Conservation (phyloP, 2,329 filamentous ascomycete species). For the Xylariaceae sp. region DNA sequence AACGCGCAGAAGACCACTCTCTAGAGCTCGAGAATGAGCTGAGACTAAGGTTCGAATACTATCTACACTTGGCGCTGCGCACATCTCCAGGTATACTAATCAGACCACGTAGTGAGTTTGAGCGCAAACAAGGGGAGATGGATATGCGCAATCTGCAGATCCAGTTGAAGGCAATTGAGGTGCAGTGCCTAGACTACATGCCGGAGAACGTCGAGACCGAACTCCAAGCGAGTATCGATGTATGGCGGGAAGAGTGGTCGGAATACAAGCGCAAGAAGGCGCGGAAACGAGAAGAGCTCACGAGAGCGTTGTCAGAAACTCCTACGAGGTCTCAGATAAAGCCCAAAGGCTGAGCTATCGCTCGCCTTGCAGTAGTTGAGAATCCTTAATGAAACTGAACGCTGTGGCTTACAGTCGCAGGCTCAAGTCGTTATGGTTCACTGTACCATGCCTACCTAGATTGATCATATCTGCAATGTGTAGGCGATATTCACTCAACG, state of each 20-base stretch:
- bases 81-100: slow-evolving; percentile 12
- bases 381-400: too few species aligned
- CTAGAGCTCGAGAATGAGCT: slow-evolving; percentile 58
- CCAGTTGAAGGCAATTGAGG: slow-evolving; percentile 59
- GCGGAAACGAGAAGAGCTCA: slow-evolving; percentile 17
- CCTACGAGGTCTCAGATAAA: slow-evolving; percentile 8
- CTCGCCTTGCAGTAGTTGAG: too few species aligned
- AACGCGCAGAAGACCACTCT: slow-evolving; percentile 55
- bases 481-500: too few species aligned
- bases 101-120: slow-evolving; percentile 44
- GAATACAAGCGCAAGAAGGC: slow-evolving; percentile 45
- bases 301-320: slow-evolving; percentile 8
- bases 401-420: too few species aligned
- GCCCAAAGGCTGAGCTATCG: too few species aligned
- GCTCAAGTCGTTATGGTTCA: too few species aligned
- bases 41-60: slow-evolving; percentile 35
- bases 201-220: slow-evolving; percentile 50
- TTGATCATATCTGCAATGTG: too few species aligned
- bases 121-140: slow-evolving; percentile 53
- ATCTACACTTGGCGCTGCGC: not conserved
- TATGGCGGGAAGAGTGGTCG: slow-evolving; percentile 60
- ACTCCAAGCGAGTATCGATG: slow-evolving; percentile 54
- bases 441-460: too few species aligned
- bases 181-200: slow-evolving; percentile 48
- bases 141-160: slow-evolving; percentile 60